A percentile compares a stretch with the other conserved stretches of the same genome.
phyloP scores from a whole-genome alignment of 2,329 filamentous ascomycete genomes.

The Ophiostoma novo-ulmi region DNA sequence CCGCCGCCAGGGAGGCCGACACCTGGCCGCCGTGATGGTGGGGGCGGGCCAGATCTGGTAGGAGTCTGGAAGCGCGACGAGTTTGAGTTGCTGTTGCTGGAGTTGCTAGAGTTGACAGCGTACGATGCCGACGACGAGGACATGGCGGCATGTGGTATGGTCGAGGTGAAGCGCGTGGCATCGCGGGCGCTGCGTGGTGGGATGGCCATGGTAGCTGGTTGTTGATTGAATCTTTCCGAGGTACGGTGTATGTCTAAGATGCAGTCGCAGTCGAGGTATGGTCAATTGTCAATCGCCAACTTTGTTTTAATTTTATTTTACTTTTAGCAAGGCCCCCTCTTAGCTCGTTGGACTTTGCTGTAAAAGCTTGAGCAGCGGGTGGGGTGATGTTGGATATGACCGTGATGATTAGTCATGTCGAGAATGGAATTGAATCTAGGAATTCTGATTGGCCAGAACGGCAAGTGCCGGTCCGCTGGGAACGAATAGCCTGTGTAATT shows the following conservation, averaged over 20 bases:
- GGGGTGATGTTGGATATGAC: neutral
- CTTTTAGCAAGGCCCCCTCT: neutral
- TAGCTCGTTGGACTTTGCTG: neutral
- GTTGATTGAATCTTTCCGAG: neutral
- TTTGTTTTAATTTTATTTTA: neutral
- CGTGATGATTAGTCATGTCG: constrained; percentile 2
- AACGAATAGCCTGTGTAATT: neutral
- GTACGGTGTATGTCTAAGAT: neutral
- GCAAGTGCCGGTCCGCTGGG: neutral
- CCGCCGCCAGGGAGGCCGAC: constrained; percentile 3
- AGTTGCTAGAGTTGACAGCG: constrained; percentile 19
- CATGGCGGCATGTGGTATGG: constrained; percentile 61
- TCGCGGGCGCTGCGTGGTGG: constrained; percentile 64
- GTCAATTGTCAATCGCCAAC: constrained; percentile 6
- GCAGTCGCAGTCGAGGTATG: neutral
- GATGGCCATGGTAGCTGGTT: constrained; percentile 22
- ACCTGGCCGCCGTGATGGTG: neutral
- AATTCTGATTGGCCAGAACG: neutral
- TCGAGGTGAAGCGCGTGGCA: constrained; percentile 72
- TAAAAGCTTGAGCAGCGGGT: constrained; percentile 14
- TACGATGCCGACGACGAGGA: constrained; percentile 22
- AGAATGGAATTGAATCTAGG: neutral
- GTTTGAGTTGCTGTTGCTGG: constrained; percentile 8
- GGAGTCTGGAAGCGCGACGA: constrained; percentile 27
- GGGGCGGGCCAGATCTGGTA: constrained; percentile 3